Base-by-base conservation (phyloP, 805 yeast species). In the Metschnikowia proteae region DNA sequence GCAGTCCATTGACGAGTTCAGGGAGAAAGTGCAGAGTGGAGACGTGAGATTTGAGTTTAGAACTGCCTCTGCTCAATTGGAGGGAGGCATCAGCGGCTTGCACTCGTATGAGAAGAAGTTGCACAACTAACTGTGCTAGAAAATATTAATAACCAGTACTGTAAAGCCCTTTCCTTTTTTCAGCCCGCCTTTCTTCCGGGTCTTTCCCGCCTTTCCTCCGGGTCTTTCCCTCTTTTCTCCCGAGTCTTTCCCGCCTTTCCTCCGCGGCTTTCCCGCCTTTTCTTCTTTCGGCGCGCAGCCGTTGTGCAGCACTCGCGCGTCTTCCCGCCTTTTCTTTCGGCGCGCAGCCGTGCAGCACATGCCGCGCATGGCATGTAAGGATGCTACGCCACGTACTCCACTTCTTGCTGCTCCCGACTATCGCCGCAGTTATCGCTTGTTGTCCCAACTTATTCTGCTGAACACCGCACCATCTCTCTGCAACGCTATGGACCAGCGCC, bases 61-160 rank as follows among this genome's bases (percentile, higher is more conserved):
- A 83, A 91, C 98, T 60, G 96, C 98, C 44, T 88, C 97, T 65
- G 97, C 99, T 56, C 99, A 94, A 80, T 79, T 90, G 58, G 99
- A 94, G 78, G 99, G 99, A 79, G 98, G 98, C 73, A 92, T 94
- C 55, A 87, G 89, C 74, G 91, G 96, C 66, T 82, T 94, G 73
- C 89, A 89, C 80, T 91, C 97, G 51, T 94, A 88, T 70, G 99
- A 94, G 77, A 94, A 94, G 83, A 89, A 96, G 75, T 79, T 94
- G 68, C 96, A 90, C 80, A 89, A 88, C 67, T 89, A 81, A 11
- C 22, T 17, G 17, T 17, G 17, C 17, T 17, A 17, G 17, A 17
- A 17, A 17, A 17, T 17, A 17, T 17, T 17, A 17, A 17, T 17
- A 17, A 17, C 17, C 1, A 17, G 2, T 17, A 17, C 17, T 17